A percentile compares a stretch with the other conserved stretches of the same genome.
Evolutionary conservation across 1,284 basidiomycete species (phyloP).

Genomic region (Boletus mariae): DNA sequence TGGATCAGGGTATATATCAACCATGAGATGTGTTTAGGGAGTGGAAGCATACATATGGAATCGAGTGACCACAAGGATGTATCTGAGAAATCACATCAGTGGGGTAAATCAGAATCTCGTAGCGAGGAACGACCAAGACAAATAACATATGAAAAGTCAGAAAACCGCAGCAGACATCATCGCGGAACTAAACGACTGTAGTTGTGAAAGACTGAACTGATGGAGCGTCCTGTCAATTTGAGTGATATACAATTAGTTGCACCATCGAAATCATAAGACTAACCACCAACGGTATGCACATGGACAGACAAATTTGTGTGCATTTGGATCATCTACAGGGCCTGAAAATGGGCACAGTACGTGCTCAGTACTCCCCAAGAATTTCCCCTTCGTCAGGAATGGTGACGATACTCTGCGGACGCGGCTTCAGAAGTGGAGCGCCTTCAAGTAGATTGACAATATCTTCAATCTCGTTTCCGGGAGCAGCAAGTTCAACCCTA

Average conservation of each 20-base stretch:
- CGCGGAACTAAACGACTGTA: slow-evolving; percentile 34
- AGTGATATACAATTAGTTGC: background rate
- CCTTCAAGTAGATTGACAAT: slow-evolving; percentile 64
- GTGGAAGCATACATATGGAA: slow-evolving; percentile 9
- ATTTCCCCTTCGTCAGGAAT: slow-evolving; percentile 45
- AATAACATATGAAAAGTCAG: slow-evolving; percentile 15
- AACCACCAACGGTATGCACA: slow-evolving; percentile 32
- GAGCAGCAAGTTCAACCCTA: slow-evolving; percentile 16
- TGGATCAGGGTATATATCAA: slow-evolving; percentile 17
- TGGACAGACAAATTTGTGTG: slow-evolving; percentile 17
- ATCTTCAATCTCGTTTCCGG: slow-evolving; percentile 50
- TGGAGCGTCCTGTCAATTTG: slow-evolving; percentile 11
- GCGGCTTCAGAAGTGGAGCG: slow-evolving; percentile 36
- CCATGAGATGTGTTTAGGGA: slow-evolving; percentile 10
- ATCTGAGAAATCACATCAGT: slow-evolving; percentile 1
- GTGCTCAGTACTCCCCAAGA: slow-evolving; percentile 22
- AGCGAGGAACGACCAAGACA: slow-evolving; percentile 14
- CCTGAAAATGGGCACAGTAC: slow-evolving; percentile 1
- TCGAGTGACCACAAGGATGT: slow-evolving; percentile 6
- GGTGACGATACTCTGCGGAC: slow-evolving; percentile 41
- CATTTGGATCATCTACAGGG: slow-evolving; percentile 22
- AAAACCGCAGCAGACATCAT: slow-evolving; percentile 23
- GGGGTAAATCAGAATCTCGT: slow-evolving; percentile 10
- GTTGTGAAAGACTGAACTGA: slow-evolving; percentile 23
- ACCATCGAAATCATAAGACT: slow-evolving; percentile 4